Base-by-base conservation (phyloP, 768 basidiomycete species). In the Suillus decipiens region DNA sequence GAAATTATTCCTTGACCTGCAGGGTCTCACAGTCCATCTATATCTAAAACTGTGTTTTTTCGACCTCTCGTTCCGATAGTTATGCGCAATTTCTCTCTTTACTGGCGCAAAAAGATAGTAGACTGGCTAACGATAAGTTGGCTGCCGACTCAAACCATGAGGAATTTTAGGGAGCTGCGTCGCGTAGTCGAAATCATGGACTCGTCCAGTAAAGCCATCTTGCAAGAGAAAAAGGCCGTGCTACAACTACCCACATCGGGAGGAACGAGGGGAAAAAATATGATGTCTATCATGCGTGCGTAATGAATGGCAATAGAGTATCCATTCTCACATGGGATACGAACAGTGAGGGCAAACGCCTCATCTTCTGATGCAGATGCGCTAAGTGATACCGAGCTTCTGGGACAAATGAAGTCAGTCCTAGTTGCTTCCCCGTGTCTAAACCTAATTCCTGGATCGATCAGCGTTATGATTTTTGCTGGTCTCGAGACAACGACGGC, bases 401-500 rank as follows among this genome's bases (percentile, higher is more conserved):
- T 71, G 2, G 74, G 70, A 3, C 74, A 75, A 50, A 71, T 75
- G 66, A 71, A 69, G 72, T 70, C 50, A 24, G 71, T 48, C 4
- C 8, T 47, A 6, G n/a, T 54, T 31, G 22, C 37, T 54, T 12
- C 50, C 17, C 17, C 28, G 55, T 17, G 55, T 63, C 51, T n/a
- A n/a, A 53, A 5, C 5, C 33, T 53, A 7, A 53, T 12, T 34
- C 12, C 19, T 53, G 1, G 37, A 65, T 61, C 5, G 61, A 66
- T 31, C 62, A 74, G 41, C 60, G 69, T n/a, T 68, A 76, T 61
- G 78, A 73, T 77, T 12, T 77, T 80, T 54, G 81, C 81, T 0
- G 81, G 75, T 2, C 78, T 77, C 62, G 81, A 82, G 64, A 82
- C 81, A 0, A 82, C 82, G 0, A 79, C 82, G 11, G 73, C 66